phyloP scores from a whole-genome alignment of 108 stramenopile species.

The Conticribra guillardii region DNA sequence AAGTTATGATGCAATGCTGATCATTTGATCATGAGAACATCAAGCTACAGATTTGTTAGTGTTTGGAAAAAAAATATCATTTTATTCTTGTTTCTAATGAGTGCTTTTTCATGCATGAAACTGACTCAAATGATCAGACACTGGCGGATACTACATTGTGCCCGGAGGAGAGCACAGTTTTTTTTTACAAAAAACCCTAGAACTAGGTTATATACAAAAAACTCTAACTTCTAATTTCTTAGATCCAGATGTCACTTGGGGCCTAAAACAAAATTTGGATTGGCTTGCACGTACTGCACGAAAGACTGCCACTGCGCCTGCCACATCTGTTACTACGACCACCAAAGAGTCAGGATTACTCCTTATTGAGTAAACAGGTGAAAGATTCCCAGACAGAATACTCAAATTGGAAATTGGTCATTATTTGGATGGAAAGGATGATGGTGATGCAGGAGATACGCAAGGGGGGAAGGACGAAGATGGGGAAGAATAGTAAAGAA shows the following conservation, averaged over 20 bases:
- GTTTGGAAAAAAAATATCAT: not conserved
- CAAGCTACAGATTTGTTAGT: too few relatives aligned
- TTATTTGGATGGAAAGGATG: too few relatives aligned
- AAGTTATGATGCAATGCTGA: too few relatives aligned
- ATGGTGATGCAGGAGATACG: too few relatives aligned
- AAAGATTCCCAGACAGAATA: too few relatives aligned
- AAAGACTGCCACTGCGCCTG: not conserved
- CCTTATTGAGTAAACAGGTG: too few relatives aligned
- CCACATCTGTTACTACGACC: too few relatives aligned
- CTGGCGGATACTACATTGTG: conserved; percentile 1
- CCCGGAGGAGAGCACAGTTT: not conserved
- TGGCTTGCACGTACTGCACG: not conserved
- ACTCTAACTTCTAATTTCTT: not conserved
- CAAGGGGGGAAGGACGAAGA: too few relatives aligned
- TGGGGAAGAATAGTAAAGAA: too few relatives aligned
- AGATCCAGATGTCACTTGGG: not conserved
- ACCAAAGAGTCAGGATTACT: too few relatives aligned
- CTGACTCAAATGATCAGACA: not conserved
- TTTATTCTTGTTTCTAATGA: not conserved
- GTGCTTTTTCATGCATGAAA: not conserved
- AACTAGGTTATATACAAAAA: not conserved
- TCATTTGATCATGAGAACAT: too few relatives aligned
- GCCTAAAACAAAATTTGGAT: conserved; percentile 1
- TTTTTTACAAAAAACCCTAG: not conserved
- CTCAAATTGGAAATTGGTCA: too few relatives aligned